A percentile compares a stretch with the other conserved stretches of the same genome.
phyloP scores from a whole-genome alignment of 805 yeast species.

The Barnettozyma botsteinii region DNA sequence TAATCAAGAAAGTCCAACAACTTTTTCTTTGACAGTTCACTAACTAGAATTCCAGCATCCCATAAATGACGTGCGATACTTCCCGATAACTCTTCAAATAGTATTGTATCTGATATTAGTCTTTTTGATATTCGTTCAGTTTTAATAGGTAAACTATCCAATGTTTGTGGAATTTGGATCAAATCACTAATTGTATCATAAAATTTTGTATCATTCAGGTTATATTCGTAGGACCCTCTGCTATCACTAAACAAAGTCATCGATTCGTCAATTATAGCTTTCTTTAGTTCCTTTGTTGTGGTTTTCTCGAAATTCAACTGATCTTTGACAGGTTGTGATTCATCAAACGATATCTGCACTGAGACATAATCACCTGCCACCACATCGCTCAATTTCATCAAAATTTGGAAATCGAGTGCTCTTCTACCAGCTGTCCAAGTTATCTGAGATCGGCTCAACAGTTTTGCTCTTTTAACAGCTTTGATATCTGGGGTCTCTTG shows the following conservation, averaged over 20 bases:
- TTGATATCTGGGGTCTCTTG: neutral
- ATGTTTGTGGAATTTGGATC: conserved; percentile 12
- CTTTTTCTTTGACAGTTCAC: conserved; percentile 6
- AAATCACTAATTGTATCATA: conserved; percentile 16
- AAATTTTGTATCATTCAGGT: conserved; percentile 5
- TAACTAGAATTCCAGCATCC: conserved; percentile 33
- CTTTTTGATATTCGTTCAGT: conserved; percentile 19
- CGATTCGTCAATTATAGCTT: conserved; percentile 11
- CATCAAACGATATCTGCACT: conserved; percentile 10
- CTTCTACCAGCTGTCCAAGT: conserved; percentile 21
- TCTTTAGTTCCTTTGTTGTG: conserved; percentile 11
- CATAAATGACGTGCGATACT: conserved; percentile 39
- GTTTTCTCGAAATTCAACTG: conserved; percentile 9
- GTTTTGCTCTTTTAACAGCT: neutral
- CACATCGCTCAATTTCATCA: neutral
- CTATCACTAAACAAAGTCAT: conserved; percentile 7
- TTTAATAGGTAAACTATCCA: conserved; percentile 12
- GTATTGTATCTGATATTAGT: conserved; percentile 2
- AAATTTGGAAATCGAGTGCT: conserved; percentile 12
- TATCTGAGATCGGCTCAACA: neutral
- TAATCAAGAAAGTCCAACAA: conserved; percentile 10
- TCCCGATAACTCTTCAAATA: conserved; percentile 35
- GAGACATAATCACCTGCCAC: conserved; percentile 11
- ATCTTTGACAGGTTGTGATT: conserved; percentile 5
- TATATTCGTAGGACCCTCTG: conserved; percentile 1